Percentiles rank a stretch among this genome's conserved stretches.
Evolutionary conservation across 441 rosid genomes (phyloP).

Genomic region (Erodium trifolium): DNA sequence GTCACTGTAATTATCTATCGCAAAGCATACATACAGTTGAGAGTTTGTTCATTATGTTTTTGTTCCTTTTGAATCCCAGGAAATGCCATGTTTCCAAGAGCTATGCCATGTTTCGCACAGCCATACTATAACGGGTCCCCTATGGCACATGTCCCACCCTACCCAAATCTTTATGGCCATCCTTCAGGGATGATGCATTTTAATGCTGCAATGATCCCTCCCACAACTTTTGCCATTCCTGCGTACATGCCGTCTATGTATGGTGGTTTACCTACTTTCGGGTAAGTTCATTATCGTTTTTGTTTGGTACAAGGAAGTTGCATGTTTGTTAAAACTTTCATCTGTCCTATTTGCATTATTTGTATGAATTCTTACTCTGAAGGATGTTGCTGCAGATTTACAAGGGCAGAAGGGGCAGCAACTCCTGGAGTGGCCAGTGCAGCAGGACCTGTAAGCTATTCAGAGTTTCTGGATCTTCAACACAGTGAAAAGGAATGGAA

Average conservation of each 20-base stretch:
- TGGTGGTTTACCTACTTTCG: constrained; percentile 25
- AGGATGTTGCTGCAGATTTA: constrained; percentile 28
- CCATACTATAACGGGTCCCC: constrained; percentile 33
- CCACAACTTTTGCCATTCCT: constrained; percentile 24
- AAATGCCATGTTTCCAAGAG: constrained; percentile 27
- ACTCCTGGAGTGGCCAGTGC: constrained; percentile 16
- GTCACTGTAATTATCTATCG: neutral
- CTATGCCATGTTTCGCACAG: constrained; percentile 22
- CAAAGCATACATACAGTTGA: neutral
- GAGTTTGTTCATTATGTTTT: constrained; percentile 12
- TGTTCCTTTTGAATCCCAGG: constrained; percentile 23
- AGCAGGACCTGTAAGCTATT: constrained; percentile 15
- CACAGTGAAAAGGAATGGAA: constrained; percentile 22
- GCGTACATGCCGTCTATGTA: constrained; percentile 26
- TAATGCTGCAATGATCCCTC: constrained; percentile 24
- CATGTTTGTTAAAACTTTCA: no score
- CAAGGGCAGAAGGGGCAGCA: constrained; percentile 25
- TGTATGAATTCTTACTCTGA: constrained; percentile 9
- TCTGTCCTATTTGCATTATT: neutral
- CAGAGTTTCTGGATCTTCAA: constrained; percentile 21
- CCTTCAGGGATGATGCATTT: constrained; percentile 29
- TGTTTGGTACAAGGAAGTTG: neutral
- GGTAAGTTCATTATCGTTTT: constrained; percentile 24
- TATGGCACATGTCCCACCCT: constrained; percentile 25
- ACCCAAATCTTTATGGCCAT: constrained; percentile 26